These are phyloP conservation scores for Daldinia loculata DNA, from an alignment of 495 filamentous ascomycete species.

Conservation along the genomic window DNA sequence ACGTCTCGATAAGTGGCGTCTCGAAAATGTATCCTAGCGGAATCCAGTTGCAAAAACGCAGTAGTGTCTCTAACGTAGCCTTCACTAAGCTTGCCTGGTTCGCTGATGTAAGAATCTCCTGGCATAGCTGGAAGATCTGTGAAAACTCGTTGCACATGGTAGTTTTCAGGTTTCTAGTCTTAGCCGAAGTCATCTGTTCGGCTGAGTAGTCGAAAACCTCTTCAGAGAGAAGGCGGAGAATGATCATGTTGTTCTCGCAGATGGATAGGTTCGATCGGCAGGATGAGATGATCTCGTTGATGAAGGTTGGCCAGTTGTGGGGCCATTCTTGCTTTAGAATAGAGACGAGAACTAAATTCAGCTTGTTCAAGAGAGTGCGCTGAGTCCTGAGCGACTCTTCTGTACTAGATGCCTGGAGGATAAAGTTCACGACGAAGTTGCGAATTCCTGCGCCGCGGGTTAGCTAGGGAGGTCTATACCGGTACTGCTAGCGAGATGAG, in stretches of 20 bases:
- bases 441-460: constrained; percentile 75
- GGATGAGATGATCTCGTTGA: constrained; percentile 98
- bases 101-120: constrained; percentile 87
- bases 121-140: constrained; percentile 95
- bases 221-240: constrained; percentile 92
- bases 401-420: constrained; percentile 87
- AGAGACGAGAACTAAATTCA: constrained; percentile 95
- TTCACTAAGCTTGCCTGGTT: constrained; percentile 89
- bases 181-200: constrained; percentile 96
- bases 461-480: constrained; percentile 18
- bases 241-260: constrained; percentile 99
- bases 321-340: constrained; percentile 99
- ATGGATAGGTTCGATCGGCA: constrained; percentile 94
- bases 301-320: constrained; percentile 99
- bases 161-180: constrained; percentile 93
- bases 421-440: constrained; percentile 97
- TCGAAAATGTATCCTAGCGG: constrained; percentile 98
- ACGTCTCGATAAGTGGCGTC: constrained; percentile 92
- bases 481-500: not conserved
- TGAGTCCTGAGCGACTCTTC: constrained; percentile 85
- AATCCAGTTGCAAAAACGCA: constrained; percentile 99
- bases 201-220: constrained; percentile 99
- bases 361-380: constrained; percentile 91
- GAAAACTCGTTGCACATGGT: constrained; percentile 99
- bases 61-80: constrained; percentile 90